These are phyloP conservation scores for Hirsutella rhossiliensis DNA, from an alignment of 2,329 filamentous ascomycete genomes.

Conservation along the genomic window DNA sequence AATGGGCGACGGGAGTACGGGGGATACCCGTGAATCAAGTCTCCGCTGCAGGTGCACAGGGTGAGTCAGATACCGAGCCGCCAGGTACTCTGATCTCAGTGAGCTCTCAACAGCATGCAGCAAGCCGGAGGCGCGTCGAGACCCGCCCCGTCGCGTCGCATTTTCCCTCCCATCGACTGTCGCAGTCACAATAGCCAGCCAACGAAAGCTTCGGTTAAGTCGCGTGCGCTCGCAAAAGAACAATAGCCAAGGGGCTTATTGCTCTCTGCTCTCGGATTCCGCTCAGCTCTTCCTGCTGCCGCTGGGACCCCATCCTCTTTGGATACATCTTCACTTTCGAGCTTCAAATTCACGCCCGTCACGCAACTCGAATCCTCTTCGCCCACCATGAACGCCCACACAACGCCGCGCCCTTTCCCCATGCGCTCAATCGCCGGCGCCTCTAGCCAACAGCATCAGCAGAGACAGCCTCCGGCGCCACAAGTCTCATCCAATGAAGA, in stretches of 20 bases:
- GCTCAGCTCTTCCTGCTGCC: background rate
- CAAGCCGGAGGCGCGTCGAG: background rate
- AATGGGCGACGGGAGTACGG: background rate
- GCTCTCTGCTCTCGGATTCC: background rate
- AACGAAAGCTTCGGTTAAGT: background rate
- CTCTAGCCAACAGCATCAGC: conserved; percentile 18
- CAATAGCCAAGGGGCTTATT: too few relatives aligned
- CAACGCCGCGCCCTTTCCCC: conserved; percentile 24
- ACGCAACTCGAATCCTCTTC: background rate
- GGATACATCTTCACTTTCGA: background rate
- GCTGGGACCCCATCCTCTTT: background rate
- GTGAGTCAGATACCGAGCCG: background rate
- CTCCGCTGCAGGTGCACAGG: too few relatives aligned
- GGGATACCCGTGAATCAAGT: background rate
- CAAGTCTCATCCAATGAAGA: conserved; percentile 25
- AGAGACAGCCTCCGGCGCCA: conserved; percentile 18
- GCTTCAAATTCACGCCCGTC: background rate
- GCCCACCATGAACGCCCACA: conserved; percentile 22
- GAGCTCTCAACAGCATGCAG: background rate
- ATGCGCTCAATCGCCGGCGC: conserved; percentile 20
- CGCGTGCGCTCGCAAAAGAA: background rate
- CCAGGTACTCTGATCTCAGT: background rate
- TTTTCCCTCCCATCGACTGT: background rate
- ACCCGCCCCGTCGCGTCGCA: background rate
- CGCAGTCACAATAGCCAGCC: background rate